Evolutionary conservation across 2,329 filamentous ascomycete species (phyloP).

Genomic region (Aspergillus proliferans): DNA sequence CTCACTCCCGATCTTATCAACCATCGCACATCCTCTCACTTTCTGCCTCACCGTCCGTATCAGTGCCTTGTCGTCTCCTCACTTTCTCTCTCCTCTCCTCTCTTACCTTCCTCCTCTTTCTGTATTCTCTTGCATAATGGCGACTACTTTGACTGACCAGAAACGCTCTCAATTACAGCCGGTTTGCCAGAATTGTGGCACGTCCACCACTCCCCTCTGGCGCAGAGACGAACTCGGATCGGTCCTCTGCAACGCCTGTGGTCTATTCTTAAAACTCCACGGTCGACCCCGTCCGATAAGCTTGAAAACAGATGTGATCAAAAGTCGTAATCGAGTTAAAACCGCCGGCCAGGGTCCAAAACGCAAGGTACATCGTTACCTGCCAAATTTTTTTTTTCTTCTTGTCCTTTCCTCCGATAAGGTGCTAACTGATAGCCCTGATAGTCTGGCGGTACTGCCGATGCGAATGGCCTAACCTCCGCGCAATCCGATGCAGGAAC

Average conservation of each 20-base stretch:
- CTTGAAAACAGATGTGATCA: conserved; percentile 98
- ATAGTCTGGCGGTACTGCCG: conserved; percentile 40
- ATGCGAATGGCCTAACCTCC: conserved; percentile 54
- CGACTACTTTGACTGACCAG: conserved; percentile 44
- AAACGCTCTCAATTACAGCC: conserved; percentile 67
- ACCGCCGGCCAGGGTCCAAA: conserved; percentile 71
- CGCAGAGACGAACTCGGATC: conserved; percentile 92
- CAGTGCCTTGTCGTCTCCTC: conserved; percentile 14
- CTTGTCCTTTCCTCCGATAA: conserved; percentile 3
- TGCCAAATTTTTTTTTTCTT: conserved; percentile 18
- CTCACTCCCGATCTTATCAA: conserved; percentile 40
- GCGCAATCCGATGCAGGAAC: conserved; percentile 52
- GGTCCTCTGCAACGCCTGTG: conserved; percentile 97
- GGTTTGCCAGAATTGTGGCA: conserved; percentile 92
- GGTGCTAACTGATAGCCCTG: conserved; percentile 19
- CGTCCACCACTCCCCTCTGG: conserved; percentile 94
- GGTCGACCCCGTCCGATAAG: conserved; percentile 88
- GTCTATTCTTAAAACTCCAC: conserved; percentile 94
- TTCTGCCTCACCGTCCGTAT: conserved; percentile 19
- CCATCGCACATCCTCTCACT: conserved; percentile 27
- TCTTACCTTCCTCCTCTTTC: conserved; percentile 11
- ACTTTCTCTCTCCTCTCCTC: conserved; percentile 12
- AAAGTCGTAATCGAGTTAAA: conserved; percentile 97
- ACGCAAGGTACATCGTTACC: conserved; percentile 62
- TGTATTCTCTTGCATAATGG: conserved; percentile 28